These are phyloP conservation scores for Cercospora sp. DNA, from an alignment of 2,329 filamentous ascomycete species.

Conservation along the genomic window DNA sequence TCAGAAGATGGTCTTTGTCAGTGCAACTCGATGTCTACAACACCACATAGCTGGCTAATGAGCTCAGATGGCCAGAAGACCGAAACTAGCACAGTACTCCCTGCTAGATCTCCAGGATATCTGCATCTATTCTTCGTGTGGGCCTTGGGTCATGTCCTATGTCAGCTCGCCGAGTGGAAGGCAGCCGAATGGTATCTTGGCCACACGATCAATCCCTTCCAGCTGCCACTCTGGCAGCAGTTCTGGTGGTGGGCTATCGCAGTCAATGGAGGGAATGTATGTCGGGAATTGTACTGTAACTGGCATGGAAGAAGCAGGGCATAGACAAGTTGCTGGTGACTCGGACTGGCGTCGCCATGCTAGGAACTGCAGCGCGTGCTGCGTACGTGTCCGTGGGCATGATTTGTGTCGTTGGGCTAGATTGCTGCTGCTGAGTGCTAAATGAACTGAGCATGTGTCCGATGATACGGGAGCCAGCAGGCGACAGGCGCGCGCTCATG, in stretches of 20 bases:
- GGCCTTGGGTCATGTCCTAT: too few species aligned
- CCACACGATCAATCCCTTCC: background rate
- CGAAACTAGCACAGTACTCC: too few species aligned
- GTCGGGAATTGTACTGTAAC: background rate
- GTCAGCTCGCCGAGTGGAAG: background rate
- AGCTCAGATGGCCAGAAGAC: too few species aligned
- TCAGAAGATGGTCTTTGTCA: background rate
- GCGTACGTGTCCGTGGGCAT: background rate
- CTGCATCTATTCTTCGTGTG: too few species aligned
- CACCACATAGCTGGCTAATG: too few species aligned
- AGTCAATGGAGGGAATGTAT: background rate
- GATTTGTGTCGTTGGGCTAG: background rate
- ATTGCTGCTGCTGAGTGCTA: background rate
- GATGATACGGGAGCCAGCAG: background rate
- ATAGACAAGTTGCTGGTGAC: too few species aligned
- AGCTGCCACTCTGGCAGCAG: background rate
- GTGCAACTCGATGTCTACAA: too few species aligned
- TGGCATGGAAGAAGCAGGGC: background rate
- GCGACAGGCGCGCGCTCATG: too few species aligned
- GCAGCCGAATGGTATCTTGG: background rate
- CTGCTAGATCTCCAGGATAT: too few species aligned
- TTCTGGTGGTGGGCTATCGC: background rate
- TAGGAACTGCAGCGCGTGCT: background rate
- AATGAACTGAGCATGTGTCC: background rate
- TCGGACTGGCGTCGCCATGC: background rate